phyloP scores from a whole-genome alignment of 768 basidiomycete species.

The Kondoa subrosea region DNA sequence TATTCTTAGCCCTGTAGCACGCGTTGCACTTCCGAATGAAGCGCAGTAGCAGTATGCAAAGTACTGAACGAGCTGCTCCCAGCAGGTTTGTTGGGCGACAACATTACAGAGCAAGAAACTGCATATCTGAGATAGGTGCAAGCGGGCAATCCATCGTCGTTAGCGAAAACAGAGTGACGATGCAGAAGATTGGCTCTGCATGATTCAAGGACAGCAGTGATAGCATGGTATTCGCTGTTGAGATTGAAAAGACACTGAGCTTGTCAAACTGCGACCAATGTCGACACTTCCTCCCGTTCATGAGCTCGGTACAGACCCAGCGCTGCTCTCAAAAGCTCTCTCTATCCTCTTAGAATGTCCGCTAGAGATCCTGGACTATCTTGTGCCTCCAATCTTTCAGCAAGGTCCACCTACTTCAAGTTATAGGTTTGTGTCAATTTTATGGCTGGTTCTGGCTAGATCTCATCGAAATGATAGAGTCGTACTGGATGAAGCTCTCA shows the following conservation, averaged over 20 bases:
- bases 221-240: not conserved
- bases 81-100: no score
- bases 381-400: conserved; percentile 30
- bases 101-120: no score
- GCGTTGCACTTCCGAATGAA: no score
- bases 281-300: not conserved
- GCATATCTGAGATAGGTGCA: no score
- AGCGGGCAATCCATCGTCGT: no score
- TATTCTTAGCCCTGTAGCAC: no score
- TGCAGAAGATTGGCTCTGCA: no score
- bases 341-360: conserved; percentile 33
- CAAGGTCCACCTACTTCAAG: conserved; percentile 14
- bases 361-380: conserved; percentile 25
- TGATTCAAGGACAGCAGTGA: not conserved
- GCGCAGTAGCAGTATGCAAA: no score
- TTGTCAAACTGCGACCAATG: not conserved
- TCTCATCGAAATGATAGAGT: conserved; percentile 11
- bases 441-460: conserved; percentile 17
- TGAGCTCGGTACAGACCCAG: not conserved
- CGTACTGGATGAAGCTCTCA: conserved; percentile 24
- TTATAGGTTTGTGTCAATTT: conserved; percentile 4
- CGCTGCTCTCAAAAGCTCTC: conserved; percentile 3
- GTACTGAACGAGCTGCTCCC: no score
- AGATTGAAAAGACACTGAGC: not conserved
- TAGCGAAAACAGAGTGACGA: no score